Conservation (phyloP, 176 grass and related monocot genomes). For the Oryza officinalis region DNA sequence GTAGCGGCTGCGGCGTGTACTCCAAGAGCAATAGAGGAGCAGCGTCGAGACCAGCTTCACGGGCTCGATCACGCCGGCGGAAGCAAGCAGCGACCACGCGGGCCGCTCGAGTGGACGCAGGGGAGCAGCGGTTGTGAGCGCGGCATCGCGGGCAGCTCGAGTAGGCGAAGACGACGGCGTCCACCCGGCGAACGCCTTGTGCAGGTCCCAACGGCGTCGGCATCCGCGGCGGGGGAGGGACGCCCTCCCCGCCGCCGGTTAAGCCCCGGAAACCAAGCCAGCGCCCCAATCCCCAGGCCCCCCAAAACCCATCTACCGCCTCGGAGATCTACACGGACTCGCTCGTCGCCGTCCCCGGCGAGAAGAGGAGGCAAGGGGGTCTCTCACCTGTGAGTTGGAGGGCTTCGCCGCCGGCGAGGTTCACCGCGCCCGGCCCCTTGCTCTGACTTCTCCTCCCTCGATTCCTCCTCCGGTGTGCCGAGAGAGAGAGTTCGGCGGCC, state of each 20-base stretch:
- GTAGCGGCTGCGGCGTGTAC: too few species aligned
- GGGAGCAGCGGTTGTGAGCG: too few species aligned
- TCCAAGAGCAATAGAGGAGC: not conserved
- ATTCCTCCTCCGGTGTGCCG: not conserved
- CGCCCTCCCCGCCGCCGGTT: not conserved
- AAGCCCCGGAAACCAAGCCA: not conserved
- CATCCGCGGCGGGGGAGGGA: too few species aligned
- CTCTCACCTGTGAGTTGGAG: slow-evolving; percentile 14
- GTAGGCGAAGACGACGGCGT: too few species aligned
- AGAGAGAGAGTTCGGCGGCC: too few species aligned
- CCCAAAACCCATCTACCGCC: not conserved
- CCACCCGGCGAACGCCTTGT: too few species aligned
- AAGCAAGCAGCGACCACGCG: too few species aligned
- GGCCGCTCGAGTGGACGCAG: too few species aligned
- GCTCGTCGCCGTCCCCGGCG: not conserved
- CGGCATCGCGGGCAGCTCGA: too few species aligned
- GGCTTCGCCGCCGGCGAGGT: not conserved
- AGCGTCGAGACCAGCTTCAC: too few species aligned
- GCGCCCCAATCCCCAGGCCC: not conserved
- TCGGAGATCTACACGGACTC: not conserved
- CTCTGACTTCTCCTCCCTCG: not conserved
- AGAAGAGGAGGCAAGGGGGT: not conserved
- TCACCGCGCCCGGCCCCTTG: not conserved
- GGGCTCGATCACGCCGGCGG: too few species aligned
- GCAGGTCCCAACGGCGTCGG: too few species aligned